Base-by-base conservation (phyloP, 2,329 filamentous ascomycete genomes). In the Fusarium sp. region DNA sequence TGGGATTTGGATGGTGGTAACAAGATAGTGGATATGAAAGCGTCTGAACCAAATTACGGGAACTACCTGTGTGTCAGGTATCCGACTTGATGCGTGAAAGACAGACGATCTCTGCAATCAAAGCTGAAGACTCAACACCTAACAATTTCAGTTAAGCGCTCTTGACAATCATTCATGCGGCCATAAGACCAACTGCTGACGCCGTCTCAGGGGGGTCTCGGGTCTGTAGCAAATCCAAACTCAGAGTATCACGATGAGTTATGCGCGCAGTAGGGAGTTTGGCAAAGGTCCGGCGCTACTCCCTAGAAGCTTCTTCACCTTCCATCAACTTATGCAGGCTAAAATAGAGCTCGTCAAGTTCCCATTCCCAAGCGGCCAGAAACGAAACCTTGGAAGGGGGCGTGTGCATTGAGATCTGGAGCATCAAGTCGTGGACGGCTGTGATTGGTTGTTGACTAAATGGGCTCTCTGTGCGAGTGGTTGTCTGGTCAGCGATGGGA, bases 401-500 rank as follows among this genome's bases (percentile, higher is more conserved):
- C 54, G 67, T 69, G 67, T 60, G 54, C 50, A 51, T 51, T 55
- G 28, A 32, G 34, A 53, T 27, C 54, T 59, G 73, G 63, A 48
- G 46, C 63, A 63, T 9, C 14, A 13, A 46, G 55, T 73, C 68
- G 59, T 74, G 66, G 60, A 51, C 34, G 9, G 40, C 27, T 41
- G 18, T 55, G 14, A 75, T 75, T 75, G 73, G 74, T 6, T 21
- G 6, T 28, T 10, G 32, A 30, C 27, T 25, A 34, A 55, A 25
- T 42, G 50, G 57, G 59, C n/a, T 27, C 45, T 37, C 55, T 25
- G 23, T 45, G 37, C 23, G 27, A 21, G 41, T 5, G 77, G 77
- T 78, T 78, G 77, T 66, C 67, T 25, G 68, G 76, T 58, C 66
- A 72, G 65, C 62, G 5, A 14, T 9, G 5, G 10, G 28, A 14